Percentiles rank a stretch among this genome's conserved stretches.
phyloP scores from a whole-genome alignment of 352 stramenopile genomes.

The Globisporangium takayamanum region DNA sequence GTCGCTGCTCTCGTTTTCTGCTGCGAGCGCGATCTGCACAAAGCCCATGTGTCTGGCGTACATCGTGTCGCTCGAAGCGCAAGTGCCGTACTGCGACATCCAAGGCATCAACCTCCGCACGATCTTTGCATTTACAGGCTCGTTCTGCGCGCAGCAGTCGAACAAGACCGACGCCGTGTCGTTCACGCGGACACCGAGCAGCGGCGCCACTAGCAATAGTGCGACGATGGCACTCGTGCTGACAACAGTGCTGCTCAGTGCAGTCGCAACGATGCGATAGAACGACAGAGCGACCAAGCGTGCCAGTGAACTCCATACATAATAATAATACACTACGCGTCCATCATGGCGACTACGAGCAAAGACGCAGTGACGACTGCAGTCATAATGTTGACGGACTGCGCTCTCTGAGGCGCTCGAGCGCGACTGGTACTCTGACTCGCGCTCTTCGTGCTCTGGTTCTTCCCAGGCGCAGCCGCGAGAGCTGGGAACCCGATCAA shows the following conservation, averaged over 20 bases:
- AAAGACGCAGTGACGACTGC: too few species aligned
- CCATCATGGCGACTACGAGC: neutral
- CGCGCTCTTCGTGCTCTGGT: constrained; percentile 6
- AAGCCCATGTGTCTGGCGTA: constrained; percentile 10
- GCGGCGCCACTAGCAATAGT: neutral
- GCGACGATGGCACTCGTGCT: neutral
- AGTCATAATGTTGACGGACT: too few species aligned
- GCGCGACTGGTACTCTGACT: neutral
- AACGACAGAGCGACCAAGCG: neutral
- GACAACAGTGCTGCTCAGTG: neutral
- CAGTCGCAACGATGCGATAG: neutral
- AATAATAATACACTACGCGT: neutral
- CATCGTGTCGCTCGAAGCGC: constrained; percentile 6
- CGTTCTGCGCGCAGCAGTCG: constrained; percentile 9
- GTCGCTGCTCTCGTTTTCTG: constrained; percentile 4
- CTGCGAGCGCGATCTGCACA: constrained; percentile 4
- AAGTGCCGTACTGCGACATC: constrained; percentile 16
- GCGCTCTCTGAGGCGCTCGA: neutral
- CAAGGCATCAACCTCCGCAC: constrained; percentile 8
- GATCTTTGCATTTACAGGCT: constrained; percentile 8
- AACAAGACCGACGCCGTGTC: constrained; percentile 12
- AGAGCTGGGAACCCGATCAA: constrained; percentile 41
- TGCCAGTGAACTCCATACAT: neutral
- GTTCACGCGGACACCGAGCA: constrained; percentile 5
- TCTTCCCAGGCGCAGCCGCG: constrained; percentile 22